Conservation (phyloP, 495 filamentous ascomycete species). For the Bryoglossum gracile region DNA sequence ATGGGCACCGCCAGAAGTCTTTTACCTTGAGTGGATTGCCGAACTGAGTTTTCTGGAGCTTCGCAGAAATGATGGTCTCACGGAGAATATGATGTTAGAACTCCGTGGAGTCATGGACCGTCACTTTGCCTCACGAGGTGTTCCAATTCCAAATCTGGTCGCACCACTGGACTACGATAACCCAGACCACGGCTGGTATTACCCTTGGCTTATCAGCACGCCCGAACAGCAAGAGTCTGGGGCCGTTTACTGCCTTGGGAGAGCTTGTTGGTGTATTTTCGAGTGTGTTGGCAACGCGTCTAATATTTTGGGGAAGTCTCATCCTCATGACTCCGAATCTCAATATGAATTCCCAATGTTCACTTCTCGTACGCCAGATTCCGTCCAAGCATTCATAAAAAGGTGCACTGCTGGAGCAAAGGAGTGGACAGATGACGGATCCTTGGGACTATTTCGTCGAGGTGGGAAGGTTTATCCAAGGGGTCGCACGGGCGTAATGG, state of each 20-base stretch:
- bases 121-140: neutral
- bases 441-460: conserved; percentile 1
- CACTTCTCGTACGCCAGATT: neutral
- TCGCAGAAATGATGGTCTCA: neutral
- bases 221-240: neutral
- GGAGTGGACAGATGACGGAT: neutral
- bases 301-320: neutral
- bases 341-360: neutral
- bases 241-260: neutral
- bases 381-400: neutral
- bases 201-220: neutral
- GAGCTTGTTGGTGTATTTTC: neutral
- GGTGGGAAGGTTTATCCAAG: neutral
- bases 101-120: neutral
- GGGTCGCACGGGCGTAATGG: neutral
- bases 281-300: neutral
- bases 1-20: conserved; percentile 44
- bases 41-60: conserved; percentile 19
- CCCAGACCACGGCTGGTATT: neutral
- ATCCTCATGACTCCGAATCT: neutral
- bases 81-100: neutral
- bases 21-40: conserved; percentile 32
- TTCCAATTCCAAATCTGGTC: neutral
- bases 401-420: neutral
- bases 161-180: neutral